Conservation (phyloP, 768 basidiomycete species). For the Xanthoconium purpureum region DNA sequence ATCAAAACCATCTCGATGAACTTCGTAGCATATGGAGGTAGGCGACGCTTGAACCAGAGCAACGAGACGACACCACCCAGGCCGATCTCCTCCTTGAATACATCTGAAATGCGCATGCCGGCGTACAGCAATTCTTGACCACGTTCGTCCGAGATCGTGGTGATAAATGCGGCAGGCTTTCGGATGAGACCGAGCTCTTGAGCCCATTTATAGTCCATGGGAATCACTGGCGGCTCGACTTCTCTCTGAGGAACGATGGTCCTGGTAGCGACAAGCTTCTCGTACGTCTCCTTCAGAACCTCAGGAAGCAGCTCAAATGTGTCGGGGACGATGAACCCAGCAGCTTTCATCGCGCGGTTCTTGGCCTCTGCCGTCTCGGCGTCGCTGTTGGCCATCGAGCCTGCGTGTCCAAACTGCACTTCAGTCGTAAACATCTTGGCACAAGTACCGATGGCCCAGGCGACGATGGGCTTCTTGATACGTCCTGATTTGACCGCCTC, state of each 20-base stretch:
- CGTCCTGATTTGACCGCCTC: conserved; percentile 90
- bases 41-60: conserved; percentile 95
- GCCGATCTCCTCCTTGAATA: conserved; percentile 97
- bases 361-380: conserved; percentile 98
- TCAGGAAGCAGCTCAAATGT: conserved; percentile 95
- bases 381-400: conserved; percentile 96
- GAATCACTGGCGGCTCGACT: conserved; percentile 89
- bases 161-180: conserved; percentile 98
- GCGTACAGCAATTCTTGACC: conserved; percentile 98
- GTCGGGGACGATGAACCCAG: conserved; percentile 94
- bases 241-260: conserved; percentile 69
- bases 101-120: conserved; percentile 98
- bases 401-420: conserved; percentile 99
- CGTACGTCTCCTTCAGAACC: conserved; percentile 82
- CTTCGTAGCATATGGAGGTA: conserved; percentile 92
- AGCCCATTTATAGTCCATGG: conserved; percentile 99
- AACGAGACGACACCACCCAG: conserved; percentile 94
- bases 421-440: conserved; percentile 99
- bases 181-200: conserved; percentile 97
- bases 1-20: conserved; percentile 99
- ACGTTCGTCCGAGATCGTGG: conserved; percentile 98
- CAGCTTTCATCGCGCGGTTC: conserved; percentile 91
- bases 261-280: conserved; percentile 70
- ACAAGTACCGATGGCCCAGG: conserved; percentile 99
- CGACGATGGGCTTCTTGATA: conserved; percentile 98